Percentiles rank a stretch among this genome's conserved stretches.
These are phyloP conservation scores for Colletotrichum incanum DNA, from an alignment of 2,329 filamentous ascomycete species.

Conservation along the genomic window DNA sequence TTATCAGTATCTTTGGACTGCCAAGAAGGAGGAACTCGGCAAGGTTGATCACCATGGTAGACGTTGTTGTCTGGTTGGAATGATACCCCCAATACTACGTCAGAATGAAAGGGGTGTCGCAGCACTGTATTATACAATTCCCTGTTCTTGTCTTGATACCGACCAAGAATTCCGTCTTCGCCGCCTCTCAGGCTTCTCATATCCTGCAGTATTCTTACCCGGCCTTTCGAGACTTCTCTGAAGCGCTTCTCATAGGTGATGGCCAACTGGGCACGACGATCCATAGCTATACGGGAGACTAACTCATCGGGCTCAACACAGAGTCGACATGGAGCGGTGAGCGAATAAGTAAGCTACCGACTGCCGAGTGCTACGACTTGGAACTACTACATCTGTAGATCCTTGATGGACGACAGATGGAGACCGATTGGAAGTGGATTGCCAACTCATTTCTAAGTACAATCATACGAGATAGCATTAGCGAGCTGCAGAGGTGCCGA, in stretches of 20 bases:
- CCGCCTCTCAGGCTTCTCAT: not conserved
- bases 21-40: too few species aligned
- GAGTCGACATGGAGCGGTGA: conserved; percentile 62
- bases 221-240: conserved; percentile 11
- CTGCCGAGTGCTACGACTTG: conserved; percentile 43
- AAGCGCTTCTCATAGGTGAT: conserved; percentile 58
- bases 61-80: too few species aligned
- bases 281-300: too few species aligned
- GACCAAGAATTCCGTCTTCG: too few species aligned
- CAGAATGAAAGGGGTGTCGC: too few species aligned
- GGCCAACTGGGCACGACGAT: conserved; percentile 31
- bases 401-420: conserved; percentile 4
- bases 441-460: conserved; percentile 12
- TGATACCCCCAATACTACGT: too few species aligned
- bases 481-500: not conserved
- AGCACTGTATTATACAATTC: too few species aligned
- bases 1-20: too few species aligned
- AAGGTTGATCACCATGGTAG: too few species aligned
- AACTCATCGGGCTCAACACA: conserved; percentile 62
- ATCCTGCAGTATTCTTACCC: not conserved
- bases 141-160: too few species aligned
- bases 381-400: conserved; percentile 3
- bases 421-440: conserved; percentile 2
- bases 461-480: conserved; percentile 1
- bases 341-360: conserved; percentile 56